Conservation (phyloP, 352 stramenopile species). For the Phytophthora sp. region DNA sequence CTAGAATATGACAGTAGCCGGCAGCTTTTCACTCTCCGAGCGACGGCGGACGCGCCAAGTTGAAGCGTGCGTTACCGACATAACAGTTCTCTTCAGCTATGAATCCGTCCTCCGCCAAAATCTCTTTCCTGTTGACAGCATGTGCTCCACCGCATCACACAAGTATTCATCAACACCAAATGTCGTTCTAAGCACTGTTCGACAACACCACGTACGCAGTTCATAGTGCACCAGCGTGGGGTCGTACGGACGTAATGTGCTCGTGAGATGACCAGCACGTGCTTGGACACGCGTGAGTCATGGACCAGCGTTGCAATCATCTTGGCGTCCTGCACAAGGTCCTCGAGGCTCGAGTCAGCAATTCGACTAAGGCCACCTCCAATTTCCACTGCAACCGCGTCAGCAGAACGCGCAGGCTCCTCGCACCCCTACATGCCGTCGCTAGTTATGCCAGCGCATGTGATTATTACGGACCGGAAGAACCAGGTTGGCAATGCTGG, state of each 20-base stretch:
- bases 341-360: too few species aligned
- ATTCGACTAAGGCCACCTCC: background rate
- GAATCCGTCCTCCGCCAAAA: conserved; percentile 56
- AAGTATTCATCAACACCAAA: too few species aligned
- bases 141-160: conserved; percentile 55
- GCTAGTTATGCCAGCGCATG: too few species aligned
- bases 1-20: too few species aligned
- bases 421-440: conserved; percentile 33
- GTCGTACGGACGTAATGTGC: conserved; percentile 64
- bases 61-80: conserved; percentile 4
- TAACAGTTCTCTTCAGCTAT: conserved; percentile 33
- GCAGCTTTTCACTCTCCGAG: too few species aligned
- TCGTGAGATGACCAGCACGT: conserved; percentile 72
- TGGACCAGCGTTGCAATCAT: conserved; percentile 69
- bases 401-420: conserved; percentile 64
- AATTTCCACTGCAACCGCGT: conserved; percentile 9
- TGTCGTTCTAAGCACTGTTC: too few species aligned
- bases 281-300: conserved; percentile 54
- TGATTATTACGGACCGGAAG: too few species aligned
- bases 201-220: conserved; percentile 52
- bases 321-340: conserved; percentile 60
- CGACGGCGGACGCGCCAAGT: too few species aligned
- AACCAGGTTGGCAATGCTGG: too few species aligned
- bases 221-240: too few species aligned
- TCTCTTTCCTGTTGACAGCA: conserved; percentile 57